A percentile compares a stretch with the other conserved stretches of the same genome.
phyloP scores from a whole-genome alignment of 495 filamentous ascomycete genomes.

The Talaromyces thailandensis region DNA sequence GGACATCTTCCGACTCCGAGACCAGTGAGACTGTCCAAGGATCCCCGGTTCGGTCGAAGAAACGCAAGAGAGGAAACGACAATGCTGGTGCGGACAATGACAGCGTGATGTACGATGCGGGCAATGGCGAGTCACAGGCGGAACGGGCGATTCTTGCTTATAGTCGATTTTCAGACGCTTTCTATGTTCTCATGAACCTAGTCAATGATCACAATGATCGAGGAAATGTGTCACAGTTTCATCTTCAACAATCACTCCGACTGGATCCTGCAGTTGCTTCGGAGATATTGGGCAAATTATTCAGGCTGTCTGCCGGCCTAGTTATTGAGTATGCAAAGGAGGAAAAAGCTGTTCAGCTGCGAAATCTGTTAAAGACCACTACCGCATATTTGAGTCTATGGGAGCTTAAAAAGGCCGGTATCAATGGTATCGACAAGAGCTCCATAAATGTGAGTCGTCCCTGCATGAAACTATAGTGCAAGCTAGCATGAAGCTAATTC shows the following conservation, averaged over 20 bases:
- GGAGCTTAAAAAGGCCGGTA: conserved; percentile 31
- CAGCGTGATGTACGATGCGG: conserved; percentile 17
- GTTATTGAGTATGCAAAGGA: conserved; percentile 24
- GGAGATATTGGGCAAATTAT: conserved; percentile 30
- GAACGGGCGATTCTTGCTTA: conserved; percentile 14
- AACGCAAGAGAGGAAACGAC: conserved; percentile 16
- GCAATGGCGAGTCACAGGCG: not conserved
- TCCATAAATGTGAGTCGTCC: conserved; percentile 30
- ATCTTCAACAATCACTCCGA: conserved; percentile 42
- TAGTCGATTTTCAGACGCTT: conserved; percentile 27
- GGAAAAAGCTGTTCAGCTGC: conserved; percentile 29
- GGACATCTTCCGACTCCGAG: conserved; percentile 22
- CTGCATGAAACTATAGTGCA: not conserved
- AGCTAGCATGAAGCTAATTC: not conserved
- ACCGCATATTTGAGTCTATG: conserved; percentile 34
- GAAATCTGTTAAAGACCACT: conserved; percentile 30
- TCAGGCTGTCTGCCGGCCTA: conserved; percentile 28
- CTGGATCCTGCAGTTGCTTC: conserved; percentile 39
- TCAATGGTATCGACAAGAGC: conserved; percentile 28
- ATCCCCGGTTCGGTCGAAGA: conserved; percentile 11
- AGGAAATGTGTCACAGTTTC: conserved; percentile 37
- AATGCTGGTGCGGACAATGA: conserved; percentile 25
- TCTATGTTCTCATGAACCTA: conserved; percentile 25
- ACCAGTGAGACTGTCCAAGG: conserved; percentile 30
- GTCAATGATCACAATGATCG: conserved; percentile 16